These are phyloP conservation scores for Saccharomycopsis hybrid DNA, from an alignment of 1,139 yeast genomes.

Conservation along the genomic window DNA sequence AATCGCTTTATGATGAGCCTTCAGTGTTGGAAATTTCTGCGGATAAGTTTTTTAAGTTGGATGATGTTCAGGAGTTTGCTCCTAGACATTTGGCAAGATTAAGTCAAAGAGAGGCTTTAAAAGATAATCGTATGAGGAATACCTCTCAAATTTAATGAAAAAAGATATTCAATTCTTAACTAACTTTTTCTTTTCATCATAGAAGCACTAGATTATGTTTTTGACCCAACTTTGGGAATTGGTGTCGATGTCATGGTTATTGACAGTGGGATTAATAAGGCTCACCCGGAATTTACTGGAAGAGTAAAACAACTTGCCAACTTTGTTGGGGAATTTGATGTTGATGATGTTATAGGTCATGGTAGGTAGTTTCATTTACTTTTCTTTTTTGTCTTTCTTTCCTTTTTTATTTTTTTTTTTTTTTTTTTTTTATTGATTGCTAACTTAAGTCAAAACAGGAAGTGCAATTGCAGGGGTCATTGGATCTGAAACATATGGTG, in stretches of 20 bases:
- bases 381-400: too few species aligned
- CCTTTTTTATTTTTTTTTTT: too few species aligned
- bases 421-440: too few species aligned
- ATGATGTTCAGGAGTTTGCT: constrained; percentile 29
- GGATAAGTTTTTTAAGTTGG: constrained; percentile 10
- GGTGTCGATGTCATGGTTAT: constrained; percentile 88
- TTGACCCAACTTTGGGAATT: constrained; percentile 67
- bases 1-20: constrained; percentile 2
- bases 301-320: constrained; percentile 74
- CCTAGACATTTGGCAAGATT: constrained; percentile 65
- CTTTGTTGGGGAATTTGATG: constrained; percentile 36
- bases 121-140: constrained; percentile 15
- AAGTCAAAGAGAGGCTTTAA: constrained; percentile 42
- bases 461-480: constrained; percentile 88
- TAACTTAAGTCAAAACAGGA: too few species aligned
- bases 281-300: constrained; percentile 79
- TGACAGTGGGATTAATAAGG: constrained; percentile 84
- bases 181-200: too few species aligned
- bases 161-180: too few species aligned
- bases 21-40: constrained; percentile 4
- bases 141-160: constrained; percentile 25
- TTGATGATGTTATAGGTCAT: constrained; percentile 64
- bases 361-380: too few species aligned
- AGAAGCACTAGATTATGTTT: constrained; percentile 1
- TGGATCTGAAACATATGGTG: constrained; percentile 74